phyloP scores from a whole-genome alignment of 208 protist species.

The Blechomonas ayalai region DNA sequence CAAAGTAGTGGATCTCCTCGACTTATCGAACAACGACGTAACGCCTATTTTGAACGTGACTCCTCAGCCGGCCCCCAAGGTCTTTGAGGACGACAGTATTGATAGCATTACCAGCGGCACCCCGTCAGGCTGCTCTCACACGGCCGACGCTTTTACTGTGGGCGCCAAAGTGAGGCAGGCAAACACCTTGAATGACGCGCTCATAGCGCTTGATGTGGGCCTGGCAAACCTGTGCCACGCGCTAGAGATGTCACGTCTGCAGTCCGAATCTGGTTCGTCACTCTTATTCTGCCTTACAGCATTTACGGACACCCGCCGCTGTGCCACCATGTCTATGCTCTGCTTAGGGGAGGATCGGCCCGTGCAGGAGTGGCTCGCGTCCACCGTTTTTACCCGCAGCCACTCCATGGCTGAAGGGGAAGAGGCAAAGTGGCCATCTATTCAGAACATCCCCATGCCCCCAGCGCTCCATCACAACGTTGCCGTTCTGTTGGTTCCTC shows the following conservation, averaged over 20 bases:
- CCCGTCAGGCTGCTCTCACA: slow-evolving; percentile 4
- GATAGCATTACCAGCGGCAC: slow-evolving; percentile 1
- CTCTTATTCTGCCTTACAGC: slow-evolving; percentile 72
- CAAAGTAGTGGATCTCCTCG: slow-evolving; percentile 69
- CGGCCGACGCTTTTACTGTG: slow-evolving; percentile 56
- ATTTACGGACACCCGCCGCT: slow-evolving; percentile 64
- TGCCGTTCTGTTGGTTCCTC: slow-evolving; percentile 60
- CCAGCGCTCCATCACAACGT: slow-evolving; percentile 68
- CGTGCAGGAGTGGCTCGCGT: slow-evolving; percentile 62
- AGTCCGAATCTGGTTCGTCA: slow-evolving; percentile 66
- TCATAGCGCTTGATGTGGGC: slow-evolving; percentile 73
- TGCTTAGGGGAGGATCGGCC: slow-evolving; percentile 72
- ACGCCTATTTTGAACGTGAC: slow-evolving; percentile 61
- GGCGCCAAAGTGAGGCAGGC: slow-evolving; percentile 41
- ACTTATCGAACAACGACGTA: slow-evolving; percentile 62
- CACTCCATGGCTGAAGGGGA: slow-evolving; percentile 47
- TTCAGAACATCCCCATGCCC: slow-evolving; percentile 72
- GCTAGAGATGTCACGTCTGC: slow-evolving; percentile 43
- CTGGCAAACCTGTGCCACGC: slow-evolving; percentile 70
- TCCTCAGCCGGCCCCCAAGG: slow-evolving; percentile 39
- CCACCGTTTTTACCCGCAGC: slow-evolving; percentile 54
- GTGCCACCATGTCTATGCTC: slow-evolving; percentile 66
- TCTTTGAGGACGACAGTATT: slow-evolving; percentile 25
- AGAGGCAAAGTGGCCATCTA: slow-evolving; percentile 61
- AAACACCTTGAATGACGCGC: slow-evolving; percentile 63